Percentiles rank a stretch among this genome's conserved stretches.
These are phyloP conservation scores for Entomortierella chlamydospora DNA, from an alignment of 192 early-diverging fungal species.

Conservation along the genomic window DNA sequence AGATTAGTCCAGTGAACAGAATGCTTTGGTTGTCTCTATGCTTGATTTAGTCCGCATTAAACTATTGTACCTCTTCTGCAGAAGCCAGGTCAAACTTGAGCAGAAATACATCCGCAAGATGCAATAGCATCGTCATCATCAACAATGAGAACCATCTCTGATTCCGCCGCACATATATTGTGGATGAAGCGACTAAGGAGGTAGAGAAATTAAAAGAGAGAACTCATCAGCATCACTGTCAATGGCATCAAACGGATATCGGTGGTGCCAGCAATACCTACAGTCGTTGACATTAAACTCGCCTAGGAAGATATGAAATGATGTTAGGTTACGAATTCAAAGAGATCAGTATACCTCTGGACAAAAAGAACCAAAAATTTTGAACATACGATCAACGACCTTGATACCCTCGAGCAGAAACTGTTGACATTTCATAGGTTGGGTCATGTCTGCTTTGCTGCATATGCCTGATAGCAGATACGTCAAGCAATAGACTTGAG, in stretches of 20 bases:
- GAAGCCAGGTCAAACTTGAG: slow-evolving; percentile 30
- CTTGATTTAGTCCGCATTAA: too few species aligned
- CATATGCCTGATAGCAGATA: slow-evolving; percentile 54
- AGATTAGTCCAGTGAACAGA: too few species aligned
- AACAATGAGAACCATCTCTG: slow-evolving; percentile 46
- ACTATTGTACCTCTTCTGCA: slow-evolving; percentile 52
- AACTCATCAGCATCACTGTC: not conserved
- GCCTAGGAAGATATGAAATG: slow-evolving; percentile 3
- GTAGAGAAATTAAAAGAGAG: not conserved
- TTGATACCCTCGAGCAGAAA: slow-evolving; percentile 48
- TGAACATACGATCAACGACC: slow-evolving; percentile 40
- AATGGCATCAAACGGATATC: not conserved
- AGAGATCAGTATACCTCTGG: too few species aligned
- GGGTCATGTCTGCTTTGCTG: slow-evolving; percentile 54
- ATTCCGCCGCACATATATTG: slow-evolving; percentile 19
- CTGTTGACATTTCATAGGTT: slow-evolving; percentile 35
- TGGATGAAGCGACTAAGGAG: slow-evolving; percentile 26
- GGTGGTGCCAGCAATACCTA: not conserved
- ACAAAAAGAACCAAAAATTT: not conserved
- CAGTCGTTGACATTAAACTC: slow-evolving; percentile 45
- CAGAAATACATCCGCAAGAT: slow-evolving; percentile 36
- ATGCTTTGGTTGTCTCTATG: too few species aligned
- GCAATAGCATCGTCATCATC: slow-evolving; percentile 45
- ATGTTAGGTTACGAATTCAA: not conserved
- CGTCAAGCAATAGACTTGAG: slow-evolving; percentile 52